phyloP scores from a whole-genome alignment of 305 asterid species.

The Fraxinus sp. region DNA sequence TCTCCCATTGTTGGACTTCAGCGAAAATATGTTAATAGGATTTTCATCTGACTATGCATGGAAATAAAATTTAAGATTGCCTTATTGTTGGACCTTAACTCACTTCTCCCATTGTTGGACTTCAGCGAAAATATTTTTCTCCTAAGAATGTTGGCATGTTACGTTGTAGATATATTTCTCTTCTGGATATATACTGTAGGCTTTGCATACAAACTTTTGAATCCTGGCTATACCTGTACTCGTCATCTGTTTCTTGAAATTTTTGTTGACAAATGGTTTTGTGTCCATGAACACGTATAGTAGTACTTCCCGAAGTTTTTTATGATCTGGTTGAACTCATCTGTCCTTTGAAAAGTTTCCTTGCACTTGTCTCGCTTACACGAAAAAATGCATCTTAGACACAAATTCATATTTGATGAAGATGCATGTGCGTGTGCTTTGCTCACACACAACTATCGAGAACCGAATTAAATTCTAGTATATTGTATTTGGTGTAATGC shows the following conservation, averaged over 20 bases:
- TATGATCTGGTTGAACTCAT: background rate
- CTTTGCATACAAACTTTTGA: background rate
- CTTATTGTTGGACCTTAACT: background rate
- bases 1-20: background rate
- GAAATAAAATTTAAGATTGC: conserved; percentile 2
- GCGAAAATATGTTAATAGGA: background rate
- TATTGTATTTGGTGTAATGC: conserved; percentile 27
- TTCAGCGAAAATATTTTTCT: background rate
- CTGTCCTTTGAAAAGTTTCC: background rate
- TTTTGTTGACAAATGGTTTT: background rate
- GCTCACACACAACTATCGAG: background rate
- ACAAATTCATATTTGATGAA: background rate
- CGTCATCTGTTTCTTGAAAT: conserved; percentile 4
- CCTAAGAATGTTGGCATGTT: conserved; percentile 6
- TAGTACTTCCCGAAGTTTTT: background rate
- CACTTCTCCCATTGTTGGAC: background rate
- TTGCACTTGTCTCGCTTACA: background rate
- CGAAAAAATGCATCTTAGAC: background rate
- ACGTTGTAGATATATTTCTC: background rate
- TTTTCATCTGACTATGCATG: background rate
- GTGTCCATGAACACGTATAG: background rate
- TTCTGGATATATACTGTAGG: background rate
- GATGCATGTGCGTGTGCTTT: background rate
- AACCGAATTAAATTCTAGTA: too few relatives aligned
- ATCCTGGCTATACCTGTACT: background rate